phyloP scores from a whole-genome alignment of 2,329 filamentous ascomycete species.

The Simplicillium aogashimaense region DNA sequence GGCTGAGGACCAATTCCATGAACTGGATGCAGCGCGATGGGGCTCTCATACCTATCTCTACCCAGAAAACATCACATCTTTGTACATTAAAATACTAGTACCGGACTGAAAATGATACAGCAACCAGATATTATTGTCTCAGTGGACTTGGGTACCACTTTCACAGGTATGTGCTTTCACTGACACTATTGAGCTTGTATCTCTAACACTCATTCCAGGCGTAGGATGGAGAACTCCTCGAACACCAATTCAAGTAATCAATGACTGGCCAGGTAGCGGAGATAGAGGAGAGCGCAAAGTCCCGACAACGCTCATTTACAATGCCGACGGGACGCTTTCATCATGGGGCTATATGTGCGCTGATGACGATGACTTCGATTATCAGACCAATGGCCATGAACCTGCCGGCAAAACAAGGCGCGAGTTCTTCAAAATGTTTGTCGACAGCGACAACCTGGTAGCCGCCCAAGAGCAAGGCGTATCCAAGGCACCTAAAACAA shows the following conservation, averaged over 20 bases:
- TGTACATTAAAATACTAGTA: neutral
- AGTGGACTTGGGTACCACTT: conserved; percentile 35
- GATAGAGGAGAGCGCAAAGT: conserved; percentile 45
- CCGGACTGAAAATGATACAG: conserved; percentile 9
- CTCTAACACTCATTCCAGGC: conserved; percentile 12
- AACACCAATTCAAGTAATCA: conserved; percentile 32
- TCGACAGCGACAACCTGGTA: conserved; percentile 33
- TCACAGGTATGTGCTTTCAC: conserved; percentile 22
- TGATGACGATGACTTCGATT: conserved; percentile 26
- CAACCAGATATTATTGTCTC: conserved; percentile 29
- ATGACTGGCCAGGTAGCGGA: conserved; percentile 44
- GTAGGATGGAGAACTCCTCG: conserved; percentile 27
- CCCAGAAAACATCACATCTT: neutral
- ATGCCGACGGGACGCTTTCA: conserved; percentile 26
- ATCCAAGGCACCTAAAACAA: conserved; percentile 27
- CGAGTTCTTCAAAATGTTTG: conserved; percentile 47
- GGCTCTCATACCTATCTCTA: neutral
- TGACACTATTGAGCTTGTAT: neutral
- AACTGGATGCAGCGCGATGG: neutral
- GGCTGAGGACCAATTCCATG: neutral
- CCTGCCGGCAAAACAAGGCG: conserved; percentile 20
- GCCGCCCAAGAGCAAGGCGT: conserved; percentile 32
- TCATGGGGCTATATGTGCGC: conserved; percentile 45
- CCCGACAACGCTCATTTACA: conserved; percentile 40
- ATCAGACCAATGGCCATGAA: conserved; percentile 12